These are phyloP conservation scores for Penicillium concentricum DNA, from an alignment of 2,329 filamentous ascomycete species.

Conservation along the genomic window DNA sequence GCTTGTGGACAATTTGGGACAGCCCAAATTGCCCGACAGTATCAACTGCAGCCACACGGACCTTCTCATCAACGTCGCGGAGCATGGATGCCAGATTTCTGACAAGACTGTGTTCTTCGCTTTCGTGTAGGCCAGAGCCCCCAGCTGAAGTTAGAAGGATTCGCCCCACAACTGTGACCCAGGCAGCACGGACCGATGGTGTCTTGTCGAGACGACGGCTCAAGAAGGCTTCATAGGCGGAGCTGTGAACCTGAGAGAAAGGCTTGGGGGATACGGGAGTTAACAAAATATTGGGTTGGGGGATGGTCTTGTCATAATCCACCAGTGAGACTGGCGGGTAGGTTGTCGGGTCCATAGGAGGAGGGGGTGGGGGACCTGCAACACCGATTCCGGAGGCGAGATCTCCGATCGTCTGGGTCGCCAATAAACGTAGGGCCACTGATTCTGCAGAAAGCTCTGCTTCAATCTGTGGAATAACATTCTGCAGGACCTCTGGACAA, in stretches of 20 bases:
- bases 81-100: slow-evolving; percentile 75
- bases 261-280: slow-evolving; percentile 84
- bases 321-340: slow-evolving; percentile 65
- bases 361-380: slow-evolving; percentile 74
- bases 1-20: slow-evolving; percentile 74
- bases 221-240: slow-evolving; percentile 80
- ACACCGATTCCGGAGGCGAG: slow-evolving; percentile 92
- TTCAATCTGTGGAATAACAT: slow-evolving; percentile 91
- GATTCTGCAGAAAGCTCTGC: slow-evolving; percentile 90
- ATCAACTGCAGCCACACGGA: slow-evolving; percentile 84
- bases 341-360: slow-evolving; percentile 72
- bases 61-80: slow-evolving; percentile 84
- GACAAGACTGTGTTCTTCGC: slow-evolving; percentile 76
- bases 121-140: slow-evolving; percentile 78
- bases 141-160: slow-evolving; percentile 91
- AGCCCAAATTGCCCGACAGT: slow-evolving; percentile 79
- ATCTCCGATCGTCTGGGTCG: slow-evolving; percentile 91
- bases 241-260: slow-evolving; percentile 77
- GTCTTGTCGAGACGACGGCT: slow-evolving; percentile 85
- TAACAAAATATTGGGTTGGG: slow-evolving; percentile 63
- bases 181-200: slow-evolving; percentile 75
- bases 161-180: slow-evolving; percentile 79
- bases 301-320: slow-evolving; percentile 52
- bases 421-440: slow-evolving; percentile 77
- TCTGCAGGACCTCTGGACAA: slow-evolving; percentile 80